Evolutionary conservation across 331 rosid species (phyloP).

Genomic region (Malus hybrid): DNA sequence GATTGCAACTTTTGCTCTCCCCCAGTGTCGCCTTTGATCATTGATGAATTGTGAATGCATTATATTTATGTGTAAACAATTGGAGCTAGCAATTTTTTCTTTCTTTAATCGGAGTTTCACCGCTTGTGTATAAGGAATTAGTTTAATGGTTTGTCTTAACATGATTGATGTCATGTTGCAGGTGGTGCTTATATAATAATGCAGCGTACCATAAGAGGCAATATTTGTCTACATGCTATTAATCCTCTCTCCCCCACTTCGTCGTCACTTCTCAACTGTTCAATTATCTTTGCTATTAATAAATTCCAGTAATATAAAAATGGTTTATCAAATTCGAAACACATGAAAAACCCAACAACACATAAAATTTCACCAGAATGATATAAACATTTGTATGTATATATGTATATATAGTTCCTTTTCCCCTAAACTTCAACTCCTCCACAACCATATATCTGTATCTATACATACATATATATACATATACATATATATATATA

Average conservation of each 20-base stretch:
- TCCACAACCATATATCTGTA: neutral
- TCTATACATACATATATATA: neutral
- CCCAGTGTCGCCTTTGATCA: too few species aligned
- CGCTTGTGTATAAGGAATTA: neutral
- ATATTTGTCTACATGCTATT: neutral
- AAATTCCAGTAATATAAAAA: neutral
- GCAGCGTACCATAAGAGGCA: slow-evolving; percentile 12
- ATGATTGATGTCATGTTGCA: slow-evolving; percentile 14
- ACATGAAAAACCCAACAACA: slow-evolving; percentile 17
- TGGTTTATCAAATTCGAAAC: slow-evolving; percentile 20
- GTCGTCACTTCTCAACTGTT: neutral
- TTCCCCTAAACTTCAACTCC: slow-evolving; percentile 6
- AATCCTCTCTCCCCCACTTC: too few species aligned
- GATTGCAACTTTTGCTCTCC: too few species aligned
- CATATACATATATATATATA: neutral
- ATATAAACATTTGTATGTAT: neutral
- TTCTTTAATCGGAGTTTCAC: neutral
- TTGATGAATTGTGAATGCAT: too few species aligned
- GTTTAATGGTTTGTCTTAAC: neutral
- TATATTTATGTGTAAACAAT: neutral
- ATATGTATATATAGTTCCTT: neutral
- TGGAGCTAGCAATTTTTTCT: neutral
- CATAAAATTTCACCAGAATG: slow-evolving; percentile 12
- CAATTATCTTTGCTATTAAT: neutral
- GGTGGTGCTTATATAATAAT: neutral